These are phyloP conservation scores for carrot (Daucus carota) DNA, from an alignment of 129 eudicot genomes.

Conservation along the genomic window DNA sequence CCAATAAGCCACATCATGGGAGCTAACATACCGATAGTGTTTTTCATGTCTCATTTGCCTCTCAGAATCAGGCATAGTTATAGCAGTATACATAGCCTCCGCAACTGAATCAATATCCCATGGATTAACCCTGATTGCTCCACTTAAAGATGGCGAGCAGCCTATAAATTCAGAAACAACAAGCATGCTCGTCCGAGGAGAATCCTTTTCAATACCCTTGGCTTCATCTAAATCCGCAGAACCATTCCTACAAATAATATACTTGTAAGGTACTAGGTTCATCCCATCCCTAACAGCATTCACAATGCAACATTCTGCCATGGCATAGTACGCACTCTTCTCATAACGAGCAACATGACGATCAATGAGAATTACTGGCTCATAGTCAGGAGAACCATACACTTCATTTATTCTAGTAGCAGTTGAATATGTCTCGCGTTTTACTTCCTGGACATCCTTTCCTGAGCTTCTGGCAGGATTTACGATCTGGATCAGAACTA, in stretches of 20 bases:
- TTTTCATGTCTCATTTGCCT: conserved; percentile 51
- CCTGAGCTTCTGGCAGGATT: conserved; percentile 59
- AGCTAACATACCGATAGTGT: conserved; percentile 33
- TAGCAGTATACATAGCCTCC: conserved; percentile 51
- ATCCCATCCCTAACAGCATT: conserved; percentile 69
- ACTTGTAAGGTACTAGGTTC: conserved; percentile 63
- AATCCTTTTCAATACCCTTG: conserved; percentile 23
- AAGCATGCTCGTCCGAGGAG: conserved; percentile 35
- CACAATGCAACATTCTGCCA: conserved; percentile 64
- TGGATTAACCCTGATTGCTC: conserved; percentile 63
- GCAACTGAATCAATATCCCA: conserved; percentile 59
- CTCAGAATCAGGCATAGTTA: conserved; percentile 39
- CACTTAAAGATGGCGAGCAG: conserved; percentile 64
- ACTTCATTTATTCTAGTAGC: conserved; percentile 29
- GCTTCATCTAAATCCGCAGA: conserved; percentile 26
- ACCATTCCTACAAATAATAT: conserved; percentile 59
- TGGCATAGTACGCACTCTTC: conserved; percentile 47
- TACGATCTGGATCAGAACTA: conserved; percentile 37
- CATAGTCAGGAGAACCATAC: conserved; percentile 31
- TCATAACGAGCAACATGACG: conserved; percentile 31
- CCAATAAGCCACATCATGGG: conserved; percentile 41
- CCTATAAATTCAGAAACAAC: conserved; percentile 67
- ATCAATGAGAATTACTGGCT: conserved; percentile 43
- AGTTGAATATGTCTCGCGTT: conserved; percentile 31
- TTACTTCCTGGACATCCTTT: conserved; percentile 56